Evolutionary conservation across 306 rosid genomes (phyloP).

Genomic region (Rosa chinensis): DNA sequence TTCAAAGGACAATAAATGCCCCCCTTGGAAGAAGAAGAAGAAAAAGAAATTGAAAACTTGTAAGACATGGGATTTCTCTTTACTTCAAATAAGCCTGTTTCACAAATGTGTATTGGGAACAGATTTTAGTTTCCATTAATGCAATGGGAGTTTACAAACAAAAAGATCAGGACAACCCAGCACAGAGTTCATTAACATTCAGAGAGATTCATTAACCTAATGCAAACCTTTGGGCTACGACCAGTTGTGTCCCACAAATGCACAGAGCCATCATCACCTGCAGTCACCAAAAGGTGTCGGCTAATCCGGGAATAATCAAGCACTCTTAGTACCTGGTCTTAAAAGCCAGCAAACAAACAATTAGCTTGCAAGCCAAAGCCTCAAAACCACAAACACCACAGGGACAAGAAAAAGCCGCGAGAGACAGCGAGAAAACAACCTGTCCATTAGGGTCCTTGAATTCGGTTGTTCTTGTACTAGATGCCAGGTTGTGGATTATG

Average conservation of each 20-base stretch:
- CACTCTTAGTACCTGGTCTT: slow-evolving; percentile 98
- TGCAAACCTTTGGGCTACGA: slow-evolving; percentile 84
- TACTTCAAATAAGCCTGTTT: background rate
- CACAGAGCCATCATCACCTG: slow-evolving; percentile 95
- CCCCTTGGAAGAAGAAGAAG: background rate
- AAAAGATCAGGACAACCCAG: background rate
- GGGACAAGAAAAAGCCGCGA: slow-evolving; percentile 9
- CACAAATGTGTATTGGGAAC: background rate
- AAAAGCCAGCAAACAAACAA: slow-evolving; percentile 54
- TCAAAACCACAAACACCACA: slow-evolving; percentile 25
- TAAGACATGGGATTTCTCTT: background rate
- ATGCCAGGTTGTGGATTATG: slow-evolving; percentile 92
- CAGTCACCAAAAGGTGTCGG: slow-evolving; percentile 90
- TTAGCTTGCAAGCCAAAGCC: slow-evolving; percentile 42
- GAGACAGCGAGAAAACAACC: slow-evolving; percentile 54
- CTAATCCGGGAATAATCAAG: slow-evolving; percentile 94
- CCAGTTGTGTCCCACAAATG: slow-evolving; percentile 99
- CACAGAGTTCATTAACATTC: background rate
- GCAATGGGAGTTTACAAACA: background rate
- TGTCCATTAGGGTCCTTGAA: slow-evolving; percentile 93
- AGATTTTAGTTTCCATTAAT: background rate
- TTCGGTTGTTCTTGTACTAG: slow-evolving; percentile 92
- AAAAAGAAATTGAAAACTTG: background rate
- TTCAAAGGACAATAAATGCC: background rate
- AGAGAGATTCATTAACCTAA: slow-evolving; percentile 10